These are phyloP conservation scores for Oenanthe javanica DNA, from an alignment of 140 eudicot species.

Conservation along the genomic window DNA sequence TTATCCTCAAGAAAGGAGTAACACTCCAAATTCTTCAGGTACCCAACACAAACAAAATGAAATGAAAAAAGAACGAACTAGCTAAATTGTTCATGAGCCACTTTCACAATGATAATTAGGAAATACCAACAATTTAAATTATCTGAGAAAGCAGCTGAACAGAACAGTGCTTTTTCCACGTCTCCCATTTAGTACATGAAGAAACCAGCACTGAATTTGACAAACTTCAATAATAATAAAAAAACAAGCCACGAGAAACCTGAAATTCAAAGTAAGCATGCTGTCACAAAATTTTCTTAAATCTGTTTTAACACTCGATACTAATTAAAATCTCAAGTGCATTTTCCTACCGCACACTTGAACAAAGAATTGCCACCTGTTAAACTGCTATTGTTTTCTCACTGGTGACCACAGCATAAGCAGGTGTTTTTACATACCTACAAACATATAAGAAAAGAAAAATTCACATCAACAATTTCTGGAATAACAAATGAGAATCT, in stretches of 20 bases:
- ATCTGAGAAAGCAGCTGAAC: conserved; percentile 25
- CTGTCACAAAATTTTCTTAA: conserved; percentile 1
- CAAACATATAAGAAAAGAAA: background rate
- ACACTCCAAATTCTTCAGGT: background rate
- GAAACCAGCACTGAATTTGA: conserved; percentile 26
- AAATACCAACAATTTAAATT: background rate
- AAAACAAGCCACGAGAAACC: conserved; percentile 73
- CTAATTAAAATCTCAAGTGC: background rate
- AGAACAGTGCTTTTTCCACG: conserved; percentile 14
- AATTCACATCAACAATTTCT: background rate
- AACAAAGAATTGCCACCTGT: conserved; percentile 58
- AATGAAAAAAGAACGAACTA: background rate
- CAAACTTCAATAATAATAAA: conserved; percentile 30
- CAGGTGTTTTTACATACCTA: conserved; percentile 68
- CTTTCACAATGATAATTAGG: background rate
- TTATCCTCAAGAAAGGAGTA: too few species aligned
- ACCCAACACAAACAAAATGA: background rate
- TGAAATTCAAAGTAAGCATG: conserved; percentile 20
- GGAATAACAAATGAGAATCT: background rate
- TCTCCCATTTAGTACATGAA: background rate
- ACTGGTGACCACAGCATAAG: conserved; percentile 44
- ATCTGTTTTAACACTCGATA: background rate
- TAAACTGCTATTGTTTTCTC: conserved; percentile 48
- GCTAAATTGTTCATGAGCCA: background rate
- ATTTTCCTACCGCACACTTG: conserved; percentile 45